Base-by-base conservation (phyloP, 2,329 filamentous ascomycete species). In the Verticillium klebahnii region DNA sequence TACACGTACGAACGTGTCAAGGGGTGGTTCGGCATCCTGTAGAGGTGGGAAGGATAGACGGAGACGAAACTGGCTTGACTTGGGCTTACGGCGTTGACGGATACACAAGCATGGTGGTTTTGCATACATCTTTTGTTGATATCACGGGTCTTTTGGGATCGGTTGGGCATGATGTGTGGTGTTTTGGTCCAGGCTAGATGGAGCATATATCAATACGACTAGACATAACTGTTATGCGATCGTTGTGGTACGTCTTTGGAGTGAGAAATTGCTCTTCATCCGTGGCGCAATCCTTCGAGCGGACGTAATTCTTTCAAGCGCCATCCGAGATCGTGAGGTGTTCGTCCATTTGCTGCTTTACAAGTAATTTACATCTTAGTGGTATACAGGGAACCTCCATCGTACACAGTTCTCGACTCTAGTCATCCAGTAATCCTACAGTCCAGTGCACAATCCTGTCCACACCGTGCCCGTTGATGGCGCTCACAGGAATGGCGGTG, bases 401-500 rank as follows among this genome's bases (percentile, higher is more conserved):
- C 19, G 3, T 52, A 52, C 14, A 52, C 15, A 52, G 19, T 23
- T 25, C 45, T 23, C 45, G 3, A 12, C n/a, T 54, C 61, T 72
- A 75, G 60, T 78, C 80, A 65, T 89, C 84, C 61, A 94, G 75
- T 61, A 94, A 72, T 17, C 86, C 85, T 58, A 93, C 83, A 2
- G 88, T 89, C 80, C 90, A 87, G 68, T 91, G 86, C 23, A 91
- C 83, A 61, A 95, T 87, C 55, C 83, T 80, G 60, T 92, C 86
- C 9, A 96, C 88, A 3, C 94, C 93, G 72, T 97, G 88, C 5
- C 90, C 91, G 62, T 89, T 85, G 65, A 97, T 96, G 57, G 94
- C 95, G 73, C 93, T 96, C 57, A 98, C 88, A 0, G 95, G 95
- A 63, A 98, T 87, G 23, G 86, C 90, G 25, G 84, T 80, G 36